Conservation (phyloP, 352 stramenopile species). For the Pythium guiyangense region DNA sequence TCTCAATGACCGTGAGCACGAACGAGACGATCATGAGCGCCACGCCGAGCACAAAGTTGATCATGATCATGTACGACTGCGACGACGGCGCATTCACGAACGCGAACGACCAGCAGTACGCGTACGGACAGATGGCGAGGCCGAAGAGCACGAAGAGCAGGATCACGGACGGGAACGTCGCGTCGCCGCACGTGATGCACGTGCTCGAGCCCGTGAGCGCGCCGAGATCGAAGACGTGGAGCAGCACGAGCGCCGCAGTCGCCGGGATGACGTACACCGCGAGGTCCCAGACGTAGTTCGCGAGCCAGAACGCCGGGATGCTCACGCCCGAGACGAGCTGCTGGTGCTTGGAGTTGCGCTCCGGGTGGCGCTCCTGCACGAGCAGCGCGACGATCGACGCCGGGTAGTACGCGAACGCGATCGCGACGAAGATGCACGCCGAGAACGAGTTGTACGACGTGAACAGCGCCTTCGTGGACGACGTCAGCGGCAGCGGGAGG, state of each 20-base stretch:
- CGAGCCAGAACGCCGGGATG: conserved; percentile 89
- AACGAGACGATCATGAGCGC: conserved; percentile 54
- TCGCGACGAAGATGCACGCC: conserved; percentile 79
- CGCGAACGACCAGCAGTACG: no score
- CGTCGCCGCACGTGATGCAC: conserved; percentile 16
- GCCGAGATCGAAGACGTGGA: conserved; percentile 28
- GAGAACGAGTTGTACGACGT: conserved; percentile 61
- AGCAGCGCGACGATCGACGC: conserved; percentile 92
- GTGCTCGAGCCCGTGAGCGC: conserved; percentile 25
- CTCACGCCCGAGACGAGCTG: conserved; percentile 24
- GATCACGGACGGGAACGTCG: conserved; percentile 33
- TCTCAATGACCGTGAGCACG: conserved; percentile 44
- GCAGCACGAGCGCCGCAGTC: conserved; percentile 29
- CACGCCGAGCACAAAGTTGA: conserved; percentile 67
- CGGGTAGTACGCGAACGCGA: conserved; percentile 90
- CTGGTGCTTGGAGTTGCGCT: conserved; percentile 94
- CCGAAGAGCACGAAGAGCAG: conserved; percentile 57
- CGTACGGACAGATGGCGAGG: conserved; percentile 53
- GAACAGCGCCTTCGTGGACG: conserved; percentile 34
- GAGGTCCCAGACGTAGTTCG: conserved; percentile 92
- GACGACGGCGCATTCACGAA: no score
- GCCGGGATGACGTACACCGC: conserved; percentile 83
- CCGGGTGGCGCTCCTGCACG: conserved; percentile 90
- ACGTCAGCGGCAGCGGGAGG: conserved; percentile 44
- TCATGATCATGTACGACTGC: conserved; percentile 38